Evolutionary conservation across 2,329 filamentous ascomycete species (phyloP), one percentile per base, ranked within the genome.

Genomic region (Fonsecaea multimorphosa): DNA sequence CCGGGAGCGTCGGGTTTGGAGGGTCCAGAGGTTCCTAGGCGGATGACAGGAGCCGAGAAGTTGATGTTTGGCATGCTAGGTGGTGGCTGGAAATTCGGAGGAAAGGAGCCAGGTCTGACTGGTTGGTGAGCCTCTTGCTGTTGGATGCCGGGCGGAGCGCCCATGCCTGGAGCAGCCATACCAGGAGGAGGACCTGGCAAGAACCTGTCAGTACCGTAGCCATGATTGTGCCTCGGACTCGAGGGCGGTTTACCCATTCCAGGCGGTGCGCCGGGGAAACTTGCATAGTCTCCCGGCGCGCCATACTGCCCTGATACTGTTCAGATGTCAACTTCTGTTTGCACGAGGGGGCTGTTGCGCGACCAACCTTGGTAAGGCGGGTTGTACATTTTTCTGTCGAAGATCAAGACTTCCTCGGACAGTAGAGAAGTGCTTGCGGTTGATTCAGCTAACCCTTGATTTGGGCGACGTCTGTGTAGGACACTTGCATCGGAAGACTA

Each of bases 51-150:
- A 38, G 95, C 95, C 74, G 91, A 96, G 83, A 98, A 97, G 82
- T 99, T 97, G 83, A 99, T 97, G 77, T 96, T 96, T 58, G 94
- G 93, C 85, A 97, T 91, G 76, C 95, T 97, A 58, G 91, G 84
- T 9, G 94, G 93, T 56, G 92, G 88, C 82, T 96, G 91, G 80
- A 97, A 97, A 78, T 88, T 92, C 65, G 89, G 83, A 68, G 92
- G 92, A 70, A 96, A 88, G 74, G 87, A 89, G 78, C 86, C 91
- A 77, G 91, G 91, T 83, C 91, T 89, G 81, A 89, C 91, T 81
- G 91, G 86, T 82, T 91, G 90, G 73, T 89, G 85, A 76, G 84
- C 84, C 78, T 87, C 91, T 75, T 87, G 84, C 82, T 90, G 90
- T 76, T 90, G 89, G 79, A 94, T 86, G 78, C 91, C 91, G 65